These are phyloP conservation scores for Zea luxurians DNA, from an alignment of 176 grass and related monocot species.

Conservation along the genomic window DNA sequence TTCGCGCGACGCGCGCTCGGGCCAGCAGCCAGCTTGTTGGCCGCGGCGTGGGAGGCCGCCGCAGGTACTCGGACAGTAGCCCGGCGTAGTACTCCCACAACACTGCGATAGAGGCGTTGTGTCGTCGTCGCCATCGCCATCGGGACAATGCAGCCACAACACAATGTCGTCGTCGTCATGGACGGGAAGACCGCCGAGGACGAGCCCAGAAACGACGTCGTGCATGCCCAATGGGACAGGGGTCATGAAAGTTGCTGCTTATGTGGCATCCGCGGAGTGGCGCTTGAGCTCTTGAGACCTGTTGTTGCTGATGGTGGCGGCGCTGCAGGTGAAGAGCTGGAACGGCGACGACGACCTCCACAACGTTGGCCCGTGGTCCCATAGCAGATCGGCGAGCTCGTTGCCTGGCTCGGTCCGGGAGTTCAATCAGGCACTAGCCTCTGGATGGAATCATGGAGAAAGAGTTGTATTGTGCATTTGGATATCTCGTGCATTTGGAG, in stretches of 20 bases:
- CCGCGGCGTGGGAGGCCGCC: neutral
- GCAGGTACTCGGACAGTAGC: constrained; percentile 1
- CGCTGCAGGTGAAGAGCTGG: constrained; percentile 44
- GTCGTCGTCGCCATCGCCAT: constrained; percentile 33
- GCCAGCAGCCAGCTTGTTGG: neutral
- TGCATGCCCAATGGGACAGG: neutral
- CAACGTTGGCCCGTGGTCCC: constrained; percentile 28
- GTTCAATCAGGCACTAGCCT: neutral
- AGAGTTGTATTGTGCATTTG: too few species aligned
- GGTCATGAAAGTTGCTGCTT: too few species aligned
- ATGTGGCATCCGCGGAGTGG: neutral
- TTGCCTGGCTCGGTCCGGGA: constrained; percentile 24
- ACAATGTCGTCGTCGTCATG: neutral
- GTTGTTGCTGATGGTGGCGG: neutral
- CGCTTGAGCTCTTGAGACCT: constrained; percentile 30
- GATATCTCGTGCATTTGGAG: too few species aligned
- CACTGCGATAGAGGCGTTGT: constrained; percentile 30
- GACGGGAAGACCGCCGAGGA: neutral
- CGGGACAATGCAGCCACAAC: constrained; percentile 49
- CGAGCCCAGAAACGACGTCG: neutral
- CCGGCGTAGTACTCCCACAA: constrained; percentile 31
- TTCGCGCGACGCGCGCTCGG: neutral
- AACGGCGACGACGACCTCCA: constrained; percentile 31
- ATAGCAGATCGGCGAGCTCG: constrained; percentile 32
- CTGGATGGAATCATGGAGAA: neutral